Evolutionary conservation across 176 grass and related monocot species (phyloP).

Genomic region (Dendrocalamus sinicus): DNA sequence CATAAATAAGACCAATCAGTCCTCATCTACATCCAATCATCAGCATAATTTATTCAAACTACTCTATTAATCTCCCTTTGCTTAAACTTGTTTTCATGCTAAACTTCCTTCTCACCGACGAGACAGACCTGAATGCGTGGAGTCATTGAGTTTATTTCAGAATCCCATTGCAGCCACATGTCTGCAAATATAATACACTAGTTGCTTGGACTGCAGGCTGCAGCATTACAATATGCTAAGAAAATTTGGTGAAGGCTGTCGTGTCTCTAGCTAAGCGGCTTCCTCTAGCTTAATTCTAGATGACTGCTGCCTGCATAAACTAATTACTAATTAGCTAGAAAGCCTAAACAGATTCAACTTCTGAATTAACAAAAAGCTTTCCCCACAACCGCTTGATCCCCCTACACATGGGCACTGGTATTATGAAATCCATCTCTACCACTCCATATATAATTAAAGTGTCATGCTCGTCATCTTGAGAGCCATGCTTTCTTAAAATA

Average conservation of each 20-base stretch:
- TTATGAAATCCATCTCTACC: neutral
- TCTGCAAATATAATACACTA: constrained; percentile 27
- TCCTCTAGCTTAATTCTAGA: neutral
- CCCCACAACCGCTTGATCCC: constrained; percentile 4
- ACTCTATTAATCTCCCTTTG: neutral
- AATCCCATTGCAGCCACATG: constrained; percentile 11
- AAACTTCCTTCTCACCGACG: neutral
- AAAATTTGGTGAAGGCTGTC: neutral
- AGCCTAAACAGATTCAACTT: constrained; percentile 24
- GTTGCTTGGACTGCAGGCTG: neutral
- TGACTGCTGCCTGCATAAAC: neutral
- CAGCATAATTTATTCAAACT: neutral
- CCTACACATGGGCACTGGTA: neutral
- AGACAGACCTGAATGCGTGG: neutral
- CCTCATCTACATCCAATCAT: neutral
- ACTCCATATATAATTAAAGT: neutral
- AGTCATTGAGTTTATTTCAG: constrained; percentile 10
- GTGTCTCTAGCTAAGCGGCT: neutral
- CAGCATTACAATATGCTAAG: neutral
- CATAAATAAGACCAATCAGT: neutral
- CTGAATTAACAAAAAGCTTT: neutral
- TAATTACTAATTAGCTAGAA: neutral
- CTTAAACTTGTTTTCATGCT: neutral
- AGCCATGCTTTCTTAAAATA: neutral
- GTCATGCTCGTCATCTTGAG: neutral